phyloP scores from a whole-genome alignment of 139 green algal genomes.

The Tetradesmus lagerheimii region DNA sequence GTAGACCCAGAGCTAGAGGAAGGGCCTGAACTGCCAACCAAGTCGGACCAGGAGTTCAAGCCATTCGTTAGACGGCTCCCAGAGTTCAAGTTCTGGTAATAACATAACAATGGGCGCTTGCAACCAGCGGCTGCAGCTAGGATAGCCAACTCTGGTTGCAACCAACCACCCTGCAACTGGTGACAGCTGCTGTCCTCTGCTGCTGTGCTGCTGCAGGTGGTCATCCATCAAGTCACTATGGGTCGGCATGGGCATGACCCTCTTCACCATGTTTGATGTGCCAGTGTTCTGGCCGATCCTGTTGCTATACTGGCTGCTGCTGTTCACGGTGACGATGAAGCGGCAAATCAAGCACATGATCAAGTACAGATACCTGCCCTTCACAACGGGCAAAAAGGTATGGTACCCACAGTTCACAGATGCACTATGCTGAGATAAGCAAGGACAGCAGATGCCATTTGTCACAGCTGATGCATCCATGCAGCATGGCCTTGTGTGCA shows the following conservation, averaged over 20 bases:
- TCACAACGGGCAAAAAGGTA: conserved; percentile 47
- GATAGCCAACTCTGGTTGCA: neutral
- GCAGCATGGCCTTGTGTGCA: neutral
- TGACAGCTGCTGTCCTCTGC: neutral
- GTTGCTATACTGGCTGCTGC: conserved; percentile 96
- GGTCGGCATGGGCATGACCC: conserved; percentile 91
- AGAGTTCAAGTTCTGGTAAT: conserved; percentile 99
- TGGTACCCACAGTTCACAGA: no score
- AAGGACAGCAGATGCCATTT: neutral
- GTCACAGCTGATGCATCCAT: neutral
- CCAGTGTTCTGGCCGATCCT: conserved; percentile 99
- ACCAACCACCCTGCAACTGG: neutral
- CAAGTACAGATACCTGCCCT: conserved; percentile 95
- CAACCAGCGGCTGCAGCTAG: neutral
- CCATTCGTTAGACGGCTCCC: conserved; percentile 97
- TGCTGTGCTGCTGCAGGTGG: conserved; percentile 71
- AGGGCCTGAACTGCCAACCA: conserved; percentile 91
- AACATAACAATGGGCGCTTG: no score
- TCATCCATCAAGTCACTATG: conserved; percentile 85
- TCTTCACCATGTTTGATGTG: conserved; percentile 97
- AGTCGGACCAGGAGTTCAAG: conserved; percentile 95
- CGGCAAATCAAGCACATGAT: conserved; percentile 99
- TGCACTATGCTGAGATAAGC: no score
- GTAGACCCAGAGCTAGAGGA: conserved; percentile 90
- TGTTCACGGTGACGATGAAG: conserved; percentile 99